Conservation (phyloP, 2,329 filamentous ascomycete species). For the Fusarium coicis region DNA sequence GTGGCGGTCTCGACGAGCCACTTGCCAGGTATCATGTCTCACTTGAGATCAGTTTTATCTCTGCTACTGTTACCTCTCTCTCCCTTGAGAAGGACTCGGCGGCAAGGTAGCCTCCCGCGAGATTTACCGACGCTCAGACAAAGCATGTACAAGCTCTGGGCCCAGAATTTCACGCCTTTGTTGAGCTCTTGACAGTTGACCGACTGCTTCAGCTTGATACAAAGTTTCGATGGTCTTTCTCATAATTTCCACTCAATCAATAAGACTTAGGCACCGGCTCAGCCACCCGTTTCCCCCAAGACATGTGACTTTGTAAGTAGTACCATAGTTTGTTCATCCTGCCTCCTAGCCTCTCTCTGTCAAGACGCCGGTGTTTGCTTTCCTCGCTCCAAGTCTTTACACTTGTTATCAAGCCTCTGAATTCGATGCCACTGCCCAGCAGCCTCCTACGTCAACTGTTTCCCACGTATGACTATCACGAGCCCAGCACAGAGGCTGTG, state of each 20-base stretch:
- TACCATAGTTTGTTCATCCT: not conserved
- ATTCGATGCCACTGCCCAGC: conserved; percentile 15
- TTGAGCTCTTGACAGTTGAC: conserved; percentile 26
- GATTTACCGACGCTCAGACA: conserved; percentile 18
- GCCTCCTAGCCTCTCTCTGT: conserved; percentile 2
- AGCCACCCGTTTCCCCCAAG: conserved; percentile 35
- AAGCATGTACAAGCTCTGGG: conserved; percentile 14
- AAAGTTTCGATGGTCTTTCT: conserved; percentile 32
- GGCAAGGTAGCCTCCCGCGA: conserved; percentile 16
- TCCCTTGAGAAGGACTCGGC: conserved; percentile 40
- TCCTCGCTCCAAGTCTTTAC: conserved; percentile 5
- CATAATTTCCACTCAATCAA: conserved; percentile 21
- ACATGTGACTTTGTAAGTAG: conserved; percentile 28
- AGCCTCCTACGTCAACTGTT: conserved; percentile 34
- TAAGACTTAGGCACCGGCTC: conserved; percentile 32
- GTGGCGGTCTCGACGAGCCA: conserved; percentile 44
- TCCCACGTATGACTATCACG: conserved; percentile 19
- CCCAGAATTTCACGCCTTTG: conserved; percentile 22
- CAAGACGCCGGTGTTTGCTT: conserved; percentile 23
- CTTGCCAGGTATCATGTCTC: conserved; percentile 42
- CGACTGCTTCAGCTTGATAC: conserved; percentile 32
- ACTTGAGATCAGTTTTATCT: conserved; percentile 34
- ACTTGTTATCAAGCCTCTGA: conserved; percentile 21
- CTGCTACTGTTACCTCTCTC: conserved; percentile 29
- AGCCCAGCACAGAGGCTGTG: conserved; percentile 13